A percentile compares a stretch with the other conserved stretches of the same genome.
phyloP scores from a whole-genome alignment of 164 flowering plant genomes.

The Magnolia sinica region DNA sequence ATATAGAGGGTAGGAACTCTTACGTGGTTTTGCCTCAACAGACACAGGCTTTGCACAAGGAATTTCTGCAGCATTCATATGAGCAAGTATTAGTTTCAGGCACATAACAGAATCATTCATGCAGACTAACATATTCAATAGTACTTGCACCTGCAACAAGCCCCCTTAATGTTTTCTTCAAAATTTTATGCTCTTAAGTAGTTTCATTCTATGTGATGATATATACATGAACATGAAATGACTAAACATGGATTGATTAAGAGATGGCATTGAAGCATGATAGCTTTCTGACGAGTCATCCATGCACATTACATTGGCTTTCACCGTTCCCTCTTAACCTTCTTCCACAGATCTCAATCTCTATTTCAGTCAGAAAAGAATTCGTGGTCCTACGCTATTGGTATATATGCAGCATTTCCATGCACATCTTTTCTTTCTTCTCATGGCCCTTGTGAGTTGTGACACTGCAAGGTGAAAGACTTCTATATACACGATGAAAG shows the following conservation, averaged over 20 bases:
- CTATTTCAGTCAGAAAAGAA: background rate
- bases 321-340: background rate
- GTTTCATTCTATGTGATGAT: background rate
- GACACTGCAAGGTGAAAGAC: no score
- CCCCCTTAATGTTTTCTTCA: background rate
- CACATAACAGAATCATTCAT: background rate
- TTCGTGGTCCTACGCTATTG: background rate
- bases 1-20: constrained; percentile 10
- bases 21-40: constrained; percentile 38
- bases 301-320: background rate
- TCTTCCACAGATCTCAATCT: background rate
- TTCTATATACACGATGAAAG: no score
- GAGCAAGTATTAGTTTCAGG: constrained; percentile 11
- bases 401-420: background rate
- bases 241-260: background rate
- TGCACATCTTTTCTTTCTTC: background rate
- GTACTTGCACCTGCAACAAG: background rate
- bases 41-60: constrained; percentile 52
- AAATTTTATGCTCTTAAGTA: background rate
- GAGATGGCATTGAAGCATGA: background rate
- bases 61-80: constrained; percentile 39
- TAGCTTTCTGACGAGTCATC: background rate
- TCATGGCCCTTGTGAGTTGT: no score
- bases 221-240: background rate
- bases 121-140: background rate